A percentile compares a stretch with the other conserved stretches of the same genome.
Conservation (phyloP, 2,329 filamentous ascomycete species). For the Phialocephala sp. region DNA sequence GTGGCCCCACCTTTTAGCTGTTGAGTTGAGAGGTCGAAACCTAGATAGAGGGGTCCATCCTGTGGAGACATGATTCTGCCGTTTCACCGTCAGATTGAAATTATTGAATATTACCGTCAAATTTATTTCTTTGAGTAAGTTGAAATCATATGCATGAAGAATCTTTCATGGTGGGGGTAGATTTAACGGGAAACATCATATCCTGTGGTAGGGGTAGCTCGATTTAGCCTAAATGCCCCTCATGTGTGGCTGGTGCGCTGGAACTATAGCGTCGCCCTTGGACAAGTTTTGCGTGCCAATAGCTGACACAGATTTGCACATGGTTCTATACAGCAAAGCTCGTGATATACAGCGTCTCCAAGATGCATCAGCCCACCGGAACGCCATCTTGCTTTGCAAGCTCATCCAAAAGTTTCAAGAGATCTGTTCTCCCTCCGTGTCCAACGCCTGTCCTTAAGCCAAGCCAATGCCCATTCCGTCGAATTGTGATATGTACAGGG, state of each 20-base stretch:
- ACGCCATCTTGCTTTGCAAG: slow-evolving; percentile 32
- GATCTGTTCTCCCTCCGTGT: slow-evolving; percentile 9
- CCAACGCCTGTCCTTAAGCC: slow-evolving; percentile 18
- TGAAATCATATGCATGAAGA: not conserved
- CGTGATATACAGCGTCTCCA: slow-evolving; percentile 30
- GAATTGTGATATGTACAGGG: slow-evolving; percentile 27
- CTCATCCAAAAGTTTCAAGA: slow-evolving; percentile 19
- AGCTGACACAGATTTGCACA: not conserved
- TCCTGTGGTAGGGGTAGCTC: slow-evolving; percentile 2
- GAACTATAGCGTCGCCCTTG: slow-evolving; percentile 12
- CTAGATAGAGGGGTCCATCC: slow-evolving; percentile 75
- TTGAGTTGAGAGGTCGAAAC: slow-evolving; percentile 96
- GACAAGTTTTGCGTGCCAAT: slow-evolving; percentile 33
- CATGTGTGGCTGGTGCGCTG: slow-evolving; percentile 17
- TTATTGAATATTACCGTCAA: not conserved
- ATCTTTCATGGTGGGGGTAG: slow-evolving; percentile 1
- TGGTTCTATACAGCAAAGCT: slow-evolving; percentile 21
- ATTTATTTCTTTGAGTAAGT: not conserved
- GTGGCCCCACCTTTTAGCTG: slow-evolving; percentile 79
- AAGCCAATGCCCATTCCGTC: slow-evolving; percentile 20
- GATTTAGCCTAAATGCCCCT: slow-evolving; percentile 18
- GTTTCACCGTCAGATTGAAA: not conserved
- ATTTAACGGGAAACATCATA: not conserved
- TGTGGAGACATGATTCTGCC: slow-evolving; percentile 44
- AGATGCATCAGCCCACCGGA: slow-evolving; percentile 23